Conservation (phyloP, 2,329 filamentous ascomycete genomes). For the Paramyrothecium sp. region DNA sequence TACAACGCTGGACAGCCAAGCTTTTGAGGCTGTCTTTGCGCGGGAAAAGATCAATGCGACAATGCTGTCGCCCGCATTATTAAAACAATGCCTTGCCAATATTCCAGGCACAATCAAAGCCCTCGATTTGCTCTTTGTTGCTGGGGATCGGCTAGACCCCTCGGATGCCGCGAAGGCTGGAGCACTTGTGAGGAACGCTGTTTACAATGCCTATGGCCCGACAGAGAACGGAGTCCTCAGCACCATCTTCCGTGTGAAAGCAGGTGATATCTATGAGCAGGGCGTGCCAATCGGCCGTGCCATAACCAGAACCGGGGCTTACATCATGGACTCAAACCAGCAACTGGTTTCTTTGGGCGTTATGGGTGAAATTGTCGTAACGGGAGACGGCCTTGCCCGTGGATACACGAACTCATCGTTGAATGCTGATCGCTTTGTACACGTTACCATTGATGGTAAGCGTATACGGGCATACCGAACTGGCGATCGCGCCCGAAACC, state of each 20-base stretch:
- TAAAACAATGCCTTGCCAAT: conserved; percentile 16
- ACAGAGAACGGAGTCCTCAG: conserved; percentile 18
- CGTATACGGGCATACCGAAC: conserved; percentile 14
- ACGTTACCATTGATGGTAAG: conserved; percentile 2
- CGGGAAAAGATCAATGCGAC: conserved; percentile 6
- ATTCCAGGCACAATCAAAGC: conserved; percentile 4
- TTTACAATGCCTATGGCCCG: conserved; percentile 19
- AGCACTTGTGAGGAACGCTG: not conserved
- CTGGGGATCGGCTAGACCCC: conserved; percentile 15
- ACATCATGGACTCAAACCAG: conserved; percentile 13
- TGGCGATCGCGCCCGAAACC: conserved; percentile 15
- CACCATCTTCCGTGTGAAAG: conserved; percentile 8
- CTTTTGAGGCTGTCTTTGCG: conserved; percentile 6
- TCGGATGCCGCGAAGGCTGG: conserved; percentile 4
- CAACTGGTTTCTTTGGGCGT: conserved; percentile 15
- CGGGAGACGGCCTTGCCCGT: conserved; percentile 17
- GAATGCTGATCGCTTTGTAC: conserved; percentile 11
- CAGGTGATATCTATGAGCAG: conserved; percentile 5
- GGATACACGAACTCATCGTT: conserved; percentile 13
- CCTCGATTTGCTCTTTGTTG: conserved; percentile 10
- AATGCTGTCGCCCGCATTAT: conserved; percentile 12
- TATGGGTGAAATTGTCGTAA: conserved; percentile 21
- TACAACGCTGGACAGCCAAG: conserved; percentile 4
- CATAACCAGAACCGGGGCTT: conserved; percentile 17
- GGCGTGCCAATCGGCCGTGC: conserved; percentile 19